Percentiles rank a stretch among this genome's conserved stretches.
These are phyloP conservation scores for Nothopassalora personata DNA, from an alignment of 2,329 filamentous ascomycete species.

Conservation along the genomic window DNA sequence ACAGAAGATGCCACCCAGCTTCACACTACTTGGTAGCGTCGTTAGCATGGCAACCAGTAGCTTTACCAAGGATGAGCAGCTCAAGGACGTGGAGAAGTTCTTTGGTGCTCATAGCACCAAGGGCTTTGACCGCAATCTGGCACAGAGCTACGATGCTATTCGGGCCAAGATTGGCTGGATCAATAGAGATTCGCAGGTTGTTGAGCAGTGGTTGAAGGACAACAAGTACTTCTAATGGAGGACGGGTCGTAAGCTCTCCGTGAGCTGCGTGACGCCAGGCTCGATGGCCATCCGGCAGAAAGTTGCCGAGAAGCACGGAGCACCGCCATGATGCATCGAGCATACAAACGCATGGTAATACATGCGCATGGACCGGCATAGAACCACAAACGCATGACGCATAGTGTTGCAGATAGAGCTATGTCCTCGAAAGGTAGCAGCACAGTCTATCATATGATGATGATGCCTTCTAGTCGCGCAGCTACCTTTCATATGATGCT, in stretches of 20 bases:
- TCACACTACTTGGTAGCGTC: slow-evolving; percentile 79
- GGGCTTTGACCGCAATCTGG: slow-evolving; percentile 79
- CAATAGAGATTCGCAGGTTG: slow-evolving; percentile 68
- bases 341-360: not conserved
- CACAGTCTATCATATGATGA: too few relatives aligned
- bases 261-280: not conserved
- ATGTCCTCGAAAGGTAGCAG: not conserved
- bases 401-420: not conserved
- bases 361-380: not conserved
- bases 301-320: not conserved
- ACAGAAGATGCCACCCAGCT: slow-evolving; percentile 75
- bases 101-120: slow-evolving; percentile 78
- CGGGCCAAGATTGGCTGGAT: slow-evolving; percentile 80
- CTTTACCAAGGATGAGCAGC: slow-evolving; percentile 72
- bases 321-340: not conserved
- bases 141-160: slow-evolving; percentile 83
- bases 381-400: not conserved
- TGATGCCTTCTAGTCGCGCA: too few relatives aligned
- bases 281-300: not conserved
- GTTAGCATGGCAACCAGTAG: slow-evolving; percentile 76
- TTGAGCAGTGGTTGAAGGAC: slow-evolving; percentile 65
- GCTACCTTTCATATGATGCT: too few relatives aligned
- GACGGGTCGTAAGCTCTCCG: not conserved
- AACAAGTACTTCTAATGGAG: slow-evolving; percentile 50
- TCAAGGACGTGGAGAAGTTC: slow-evolving; percentile 71